A percentile compares a stretch with the other conserved stretches of the same genome.
Evolutionary conservation across 1,284 basidiomycete genomes (phyloP).

Genomic region (Chalciporus sp.): DNA sequence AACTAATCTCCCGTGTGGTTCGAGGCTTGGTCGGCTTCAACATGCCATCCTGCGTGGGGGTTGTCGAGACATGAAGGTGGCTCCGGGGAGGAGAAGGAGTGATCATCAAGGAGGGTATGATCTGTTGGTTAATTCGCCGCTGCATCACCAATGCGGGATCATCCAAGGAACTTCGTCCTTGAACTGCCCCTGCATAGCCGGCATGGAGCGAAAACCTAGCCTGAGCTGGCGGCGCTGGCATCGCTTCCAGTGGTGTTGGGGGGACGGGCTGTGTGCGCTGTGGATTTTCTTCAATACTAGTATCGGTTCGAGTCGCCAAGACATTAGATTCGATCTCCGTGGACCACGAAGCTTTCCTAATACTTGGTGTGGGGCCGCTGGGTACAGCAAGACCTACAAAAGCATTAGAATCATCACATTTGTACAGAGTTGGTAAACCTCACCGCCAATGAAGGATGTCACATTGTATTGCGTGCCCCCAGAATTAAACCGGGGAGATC

Average conservation of each 20-base stretch:
- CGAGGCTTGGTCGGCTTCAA: conserved; percentile 33
- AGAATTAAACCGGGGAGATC: conserved; percentile 39
- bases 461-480: conserved; percentile 66
- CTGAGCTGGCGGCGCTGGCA: conserved; percentile 5
- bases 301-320: neutral
- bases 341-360: conserved; percentile 6
- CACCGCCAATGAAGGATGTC: conserved; percentile 75
- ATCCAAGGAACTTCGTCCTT: conserved; percentile 1
- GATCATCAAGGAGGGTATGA: conserved; percentile 2
- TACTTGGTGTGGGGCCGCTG: conserved; percentile 2
- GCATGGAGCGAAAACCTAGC: conserved; percentile 3
- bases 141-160: neutral
- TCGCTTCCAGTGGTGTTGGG: neutral
- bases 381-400: conserved; percentile 37
- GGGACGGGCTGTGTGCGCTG: neutral
- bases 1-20: conserved; percentile 34
- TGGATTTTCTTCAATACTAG: neutral
- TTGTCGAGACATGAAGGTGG: neutral
- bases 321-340: conserved; percentile 5
- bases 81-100: neutral
- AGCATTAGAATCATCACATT: conserved; percentile 1
- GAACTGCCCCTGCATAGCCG: neutral
- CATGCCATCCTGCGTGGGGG: conserved; percentile 6
- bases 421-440: conserved; percentile 24
- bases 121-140: conserved; percentile 2